phyloP scores from a whole-genome alignment of 768 basidiomycete genomes.

The Mycena indigotica region DNA sequence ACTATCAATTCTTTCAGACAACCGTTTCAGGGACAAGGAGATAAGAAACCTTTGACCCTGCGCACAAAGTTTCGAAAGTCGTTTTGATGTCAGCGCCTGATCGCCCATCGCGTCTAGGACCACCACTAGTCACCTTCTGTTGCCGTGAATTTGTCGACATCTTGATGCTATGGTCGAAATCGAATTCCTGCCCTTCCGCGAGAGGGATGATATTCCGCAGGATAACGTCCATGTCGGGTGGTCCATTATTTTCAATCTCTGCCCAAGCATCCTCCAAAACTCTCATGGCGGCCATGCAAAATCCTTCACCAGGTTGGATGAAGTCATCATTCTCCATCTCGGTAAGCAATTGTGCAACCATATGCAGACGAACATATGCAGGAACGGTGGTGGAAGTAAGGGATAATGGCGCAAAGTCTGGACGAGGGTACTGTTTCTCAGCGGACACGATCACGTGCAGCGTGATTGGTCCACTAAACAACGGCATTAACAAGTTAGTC shows the following conservation, averaged over 20 bases:
- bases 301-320: slow-evolving; percentile 67
- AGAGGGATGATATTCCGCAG: slow-evolving; percentile 59
- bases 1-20: slow-evolving; percentile 35
- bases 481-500: slow-evolving; percentile 57
- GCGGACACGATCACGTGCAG: slow-evolving; percentile 66
- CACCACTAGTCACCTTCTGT: slow-evolving; percentile 28
- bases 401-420: slow-evolving; percentile 69
- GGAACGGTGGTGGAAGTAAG: slow-evolving; percentile 69
- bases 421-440: slow-evolving; percentile 43
- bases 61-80: slow-evolving; percentile 52
- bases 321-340: slow-evolving; percentile 57
- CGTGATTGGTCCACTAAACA: slow-evolving; percentile 64
- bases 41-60: slow-evolving; percentile 41
- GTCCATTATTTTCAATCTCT: slow-evolving; percentile 63
- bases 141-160: slow-evolving; percentile 2
- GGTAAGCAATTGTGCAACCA: slow-evolving; percentile 66
- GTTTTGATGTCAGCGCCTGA: slow-evolving; percentile 50
- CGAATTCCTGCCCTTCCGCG: slow-evolving; percentile 14
- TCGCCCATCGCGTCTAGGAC: slow-evolving; percentile 41
- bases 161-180: slow-evolving; percentile 7
- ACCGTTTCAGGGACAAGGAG: too few relatives aligned
- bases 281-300: slow-evolving; percentile 71
- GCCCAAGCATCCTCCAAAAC: slow-evolving; percentile 75
- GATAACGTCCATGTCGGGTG: slow-evolving; percentile 74
- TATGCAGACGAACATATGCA: slow-evolving; percentile 81